Conservation (phyloP, 2,329 filamentous ascomycete species). For the Parafenestella ontariensis region DNA sequence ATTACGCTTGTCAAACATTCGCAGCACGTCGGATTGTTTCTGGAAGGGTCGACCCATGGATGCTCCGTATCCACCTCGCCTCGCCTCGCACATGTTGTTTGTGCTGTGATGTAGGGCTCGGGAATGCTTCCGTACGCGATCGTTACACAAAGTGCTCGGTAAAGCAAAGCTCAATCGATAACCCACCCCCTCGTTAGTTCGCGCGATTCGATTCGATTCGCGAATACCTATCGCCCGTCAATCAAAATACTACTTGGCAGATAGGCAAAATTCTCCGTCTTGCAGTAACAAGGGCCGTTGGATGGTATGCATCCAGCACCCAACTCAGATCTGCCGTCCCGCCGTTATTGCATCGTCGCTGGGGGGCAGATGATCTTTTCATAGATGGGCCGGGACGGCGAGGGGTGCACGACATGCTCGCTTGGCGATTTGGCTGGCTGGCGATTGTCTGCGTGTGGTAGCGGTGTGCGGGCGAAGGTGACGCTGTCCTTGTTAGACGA, state of each 20-base stretch:
- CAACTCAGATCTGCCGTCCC: too few relatives aligned
- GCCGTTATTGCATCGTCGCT: too few relatives aligned
- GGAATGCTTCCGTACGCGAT: background rate
- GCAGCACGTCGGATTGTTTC: background rate
- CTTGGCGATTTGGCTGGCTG: constrained; percentile 9
- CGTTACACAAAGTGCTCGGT: background rate
- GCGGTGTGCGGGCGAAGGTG: constrained; percentile 22
- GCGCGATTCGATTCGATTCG: too few relatives aligned
- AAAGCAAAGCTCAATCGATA: too few relatives aligned
- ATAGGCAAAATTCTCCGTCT: background rate
- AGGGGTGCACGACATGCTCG: constrained; percentile 2
- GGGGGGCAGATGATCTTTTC: constrained; percentile 1
- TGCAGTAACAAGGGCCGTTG: constrained; percentile 2
- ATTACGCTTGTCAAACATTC: background rate
- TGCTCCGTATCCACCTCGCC: too few relatives aligned
- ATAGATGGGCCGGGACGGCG: background rate
- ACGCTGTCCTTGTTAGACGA: constrained; percentile 1
- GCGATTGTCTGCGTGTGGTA: constrained; percentile 5
- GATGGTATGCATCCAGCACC: too few relatives aligned
- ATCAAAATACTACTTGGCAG: background rate
- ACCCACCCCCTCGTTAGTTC: too few relatives aligned
- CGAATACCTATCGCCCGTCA: too few relatives aligned
- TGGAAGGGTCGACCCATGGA: too few relatives aligned
- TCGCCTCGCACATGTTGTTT: too few relatives aligned
- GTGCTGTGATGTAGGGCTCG: too few relatives aligned